These are phyloP conservation scores for Hanseniaspora vineae DNA, from an alignment of 805 yeast species.

Conservation along the genomic window DNA sequence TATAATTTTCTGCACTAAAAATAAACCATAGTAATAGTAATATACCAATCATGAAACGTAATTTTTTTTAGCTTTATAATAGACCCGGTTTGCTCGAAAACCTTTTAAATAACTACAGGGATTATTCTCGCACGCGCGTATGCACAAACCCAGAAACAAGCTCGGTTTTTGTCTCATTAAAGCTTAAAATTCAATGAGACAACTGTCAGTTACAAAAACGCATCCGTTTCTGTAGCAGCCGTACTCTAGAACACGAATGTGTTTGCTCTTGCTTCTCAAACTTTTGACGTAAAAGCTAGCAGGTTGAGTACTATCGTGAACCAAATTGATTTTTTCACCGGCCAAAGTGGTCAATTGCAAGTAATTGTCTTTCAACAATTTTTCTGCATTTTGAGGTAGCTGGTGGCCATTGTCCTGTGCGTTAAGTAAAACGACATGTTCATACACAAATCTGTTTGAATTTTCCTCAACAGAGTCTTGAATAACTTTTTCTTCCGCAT, in stretches of 20 bases:
- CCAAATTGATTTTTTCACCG: not conserved
- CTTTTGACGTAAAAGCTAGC: not conserved
- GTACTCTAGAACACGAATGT: not conserved
- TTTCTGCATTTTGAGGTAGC: not conserved
- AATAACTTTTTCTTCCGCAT: constrained; percentile 17
- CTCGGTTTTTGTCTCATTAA: not conserved
- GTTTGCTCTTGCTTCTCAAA: not conserved
- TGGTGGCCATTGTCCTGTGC: not conserved
- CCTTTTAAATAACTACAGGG: too few species aligned
- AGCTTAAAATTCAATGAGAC: not conserved
- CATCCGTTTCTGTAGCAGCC: not conserved
- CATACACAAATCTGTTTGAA: constrained; percentile 42
- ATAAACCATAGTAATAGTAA: too few species aligned
- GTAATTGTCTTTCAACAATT: not conserved
- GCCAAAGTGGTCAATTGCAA: not conserved
- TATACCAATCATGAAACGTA: too few species aligned
- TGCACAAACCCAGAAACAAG: too few species aligned
- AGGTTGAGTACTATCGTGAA: not conserved
- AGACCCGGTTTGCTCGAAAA: too few species aligned
- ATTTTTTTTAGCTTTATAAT: too few species aligned
- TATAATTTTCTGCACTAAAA: too few species aligned
- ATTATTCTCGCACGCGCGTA: too few species aligned
- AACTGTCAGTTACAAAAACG: not conserved
- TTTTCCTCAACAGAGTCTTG: constrained; percentile 41
- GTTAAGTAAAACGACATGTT: constrained; percentile 38